Conservation (phyloP, 2,329 filamentous ascomycete species). For the Phialemonium atrogriseum region DNA sequence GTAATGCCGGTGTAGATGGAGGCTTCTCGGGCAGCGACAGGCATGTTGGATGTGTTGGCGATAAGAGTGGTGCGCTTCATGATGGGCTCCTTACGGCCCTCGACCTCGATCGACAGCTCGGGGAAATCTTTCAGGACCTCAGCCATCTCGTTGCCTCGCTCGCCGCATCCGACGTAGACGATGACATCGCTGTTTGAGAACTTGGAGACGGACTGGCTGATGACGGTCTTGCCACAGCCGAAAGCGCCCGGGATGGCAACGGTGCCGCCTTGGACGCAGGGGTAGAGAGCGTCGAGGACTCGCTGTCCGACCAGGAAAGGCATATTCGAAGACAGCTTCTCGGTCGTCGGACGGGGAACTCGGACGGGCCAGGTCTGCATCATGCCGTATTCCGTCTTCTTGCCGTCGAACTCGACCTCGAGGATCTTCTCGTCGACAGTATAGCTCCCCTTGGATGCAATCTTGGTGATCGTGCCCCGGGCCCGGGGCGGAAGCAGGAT, state of each 20-base stretch:
- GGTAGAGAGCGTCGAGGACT: constrained; percentile 93
- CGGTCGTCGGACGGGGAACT: constrained; percentile 83
- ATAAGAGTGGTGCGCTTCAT: constrained; percentile 99
- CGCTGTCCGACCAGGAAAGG: constrained; percentile 96
- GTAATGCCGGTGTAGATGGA: constrained; percentile 98
- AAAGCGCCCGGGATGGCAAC: constrained; percentile 98
- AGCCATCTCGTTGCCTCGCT: constrained; percentile 98
- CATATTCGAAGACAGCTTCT: constrained; percentile 81
- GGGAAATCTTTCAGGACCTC: constrained; percentile 99
- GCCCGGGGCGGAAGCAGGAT: constrained; percentile 87
- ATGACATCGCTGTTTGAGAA: constrained; percentile 99
- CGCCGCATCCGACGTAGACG: constrained; percentile 88
- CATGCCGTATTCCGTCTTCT: constrained; percentile 91
- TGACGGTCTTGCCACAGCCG: constrained; percentile 98
- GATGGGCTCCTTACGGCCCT: constrained; percentile 93
- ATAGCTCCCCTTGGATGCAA: constrained; percentile 83
- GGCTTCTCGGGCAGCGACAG: constrained; percentile 93
- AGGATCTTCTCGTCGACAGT: constrained; percentile 91
- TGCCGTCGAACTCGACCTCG: constrained; percentile 94
- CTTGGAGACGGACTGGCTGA: constrained; percentile 96
- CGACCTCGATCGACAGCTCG: constrained; percentile 88
- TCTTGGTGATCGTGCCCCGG: constrained; percentile 84
- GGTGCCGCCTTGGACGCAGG: constrained; percentile 91
- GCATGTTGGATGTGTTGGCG: constrained; percentile 99
- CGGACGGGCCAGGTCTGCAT: constrained; percentile 99